Percentiles rank a stretch among this genome's conserved stretches.
Evolutionary conservation across 768 basidiomycete species (phyloP).

Genomic region (Neoboletus subvelutipes): DNA sequence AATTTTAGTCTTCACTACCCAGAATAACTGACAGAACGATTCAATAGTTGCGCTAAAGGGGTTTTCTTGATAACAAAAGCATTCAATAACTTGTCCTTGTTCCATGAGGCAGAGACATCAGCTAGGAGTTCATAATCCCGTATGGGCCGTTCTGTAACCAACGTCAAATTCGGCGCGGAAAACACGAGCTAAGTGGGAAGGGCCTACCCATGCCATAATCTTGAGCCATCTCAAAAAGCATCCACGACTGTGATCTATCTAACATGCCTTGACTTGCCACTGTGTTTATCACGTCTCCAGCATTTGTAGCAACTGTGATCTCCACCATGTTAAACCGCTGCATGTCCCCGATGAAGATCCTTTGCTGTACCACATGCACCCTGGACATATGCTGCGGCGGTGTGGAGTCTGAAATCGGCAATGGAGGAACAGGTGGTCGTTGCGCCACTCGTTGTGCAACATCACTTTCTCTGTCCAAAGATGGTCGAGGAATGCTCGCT

Average conservation of each 20-base stretch:
- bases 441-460: constrained; percentile 25
- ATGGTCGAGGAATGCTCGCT: constrained; percentile 18
- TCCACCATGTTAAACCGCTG: constrained; percentile 77
- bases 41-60: constrained; percentile 56
- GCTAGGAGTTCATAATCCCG: constrained; percentile 82
- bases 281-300: constrained; percentile 68
- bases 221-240: constrained; percentile 86
- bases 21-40: constrained; percentile 50
- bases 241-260: constrained; percentile 71
- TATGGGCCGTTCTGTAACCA: constrained; percentile 76
- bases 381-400: constrained; percentile 31
- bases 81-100: constrained; percentile 78
- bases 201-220: constrained; percentile 89
- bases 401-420: constrained; percentile 35
- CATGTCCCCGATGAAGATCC: constrained; percentile 75
- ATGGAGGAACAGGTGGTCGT: constrained; percentile 40
- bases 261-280: constrained; percentile 68
- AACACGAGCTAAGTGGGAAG: background rate
- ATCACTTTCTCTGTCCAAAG: constrained; percentile 25
- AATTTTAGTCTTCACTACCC: constrained; percentile 37
- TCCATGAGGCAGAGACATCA: constrained; percentile 85
- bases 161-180: constrained; percentile 8
- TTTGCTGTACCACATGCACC: constrained; percentile 52
- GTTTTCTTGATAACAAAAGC: constrained; percentile 78
- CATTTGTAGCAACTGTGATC: constrained; percentile 62